Base-by-base conservation (phyloP, 75 land plant species). In the Adiantum capillusveneris region DNA sequence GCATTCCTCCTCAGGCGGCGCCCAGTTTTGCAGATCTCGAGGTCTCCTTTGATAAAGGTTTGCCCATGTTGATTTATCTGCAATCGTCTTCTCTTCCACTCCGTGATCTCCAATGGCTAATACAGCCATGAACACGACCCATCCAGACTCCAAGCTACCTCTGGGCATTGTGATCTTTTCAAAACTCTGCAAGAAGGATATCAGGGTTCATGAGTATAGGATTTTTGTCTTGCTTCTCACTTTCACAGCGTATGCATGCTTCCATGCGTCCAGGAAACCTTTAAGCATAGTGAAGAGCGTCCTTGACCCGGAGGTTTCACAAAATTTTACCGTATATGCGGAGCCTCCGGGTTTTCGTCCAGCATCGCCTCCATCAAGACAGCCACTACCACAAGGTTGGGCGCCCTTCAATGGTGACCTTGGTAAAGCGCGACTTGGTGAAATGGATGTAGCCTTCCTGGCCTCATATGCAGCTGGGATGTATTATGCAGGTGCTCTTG, bases 401-500 rank as follows among this genome's bases (percentile, higher is more conserved):
- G 75, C 73, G 27, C 94, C 94, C 25, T 88, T 88, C 48, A 45
- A 80, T 68, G 81, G 79, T 16, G 20, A 61, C 1, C 65, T 65
- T 21, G 93, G 90, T 20, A 77, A 82, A 9, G 61, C 70, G 0
- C 58, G 84, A 62, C 77, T 88, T n/a, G 94, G 94, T 29, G 71
- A 85, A 20, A 59, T 88, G 19, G 94, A 88, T 44, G 53, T 88
- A 1, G 85, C 86, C 2, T 85, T 88, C 65, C 76, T 88, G 13
- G 34, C 77, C 0, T 50, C 75, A 9, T 88, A 88, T 34, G 56
- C 94, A 0, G 0, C 71, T 0, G 89, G 90, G 7, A 81, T 81
- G 94, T 88, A 70, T 62, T 81, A 79, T 44, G 77, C 94, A 6
- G 94, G 94, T 11, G 83, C 82, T 34, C 62, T 88, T 30, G 94